Evolutionary conservation across 1,284 basidiomycete genomes (phyloP), one percentile per base, ranked within the genome.

Genomic region (Farysia itapuensis): DNA sequence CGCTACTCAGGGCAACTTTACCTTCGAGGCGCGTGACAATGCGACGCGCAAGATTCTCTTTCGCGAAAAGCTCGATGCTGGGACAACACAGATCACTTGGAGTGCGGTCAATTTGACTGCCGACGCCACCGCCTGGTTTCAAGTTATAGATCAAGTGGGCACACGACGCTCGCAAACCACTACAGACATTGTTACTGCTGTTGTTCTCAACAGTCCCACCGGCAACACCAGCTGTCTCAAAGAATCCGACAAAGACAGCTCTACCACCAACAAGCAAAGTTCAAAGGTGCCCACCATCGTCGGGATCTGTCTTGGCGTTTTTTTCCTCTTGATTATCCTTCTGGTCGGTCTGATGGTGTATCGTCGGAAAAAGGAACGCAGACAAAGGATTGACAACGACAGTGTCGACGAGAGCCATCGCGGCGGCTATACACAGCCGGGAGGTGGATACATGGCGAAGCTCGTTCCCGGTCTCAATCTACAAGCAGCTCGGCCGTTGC

Each of bases 391-490:
- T 6, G 47, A 61, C 2, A 21, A 45, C 20, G 46, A 54, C 18
- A 40, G 39, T 25, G 22, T 50, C 16, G 47, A 50, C 21, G 28
- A 42, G 19, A 43, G 19, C n/a, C 51, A 60, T 14, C 21, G 22
- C 7, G 42, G 36, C 23, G 20, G 31, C 4, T 16, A 12, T 1
- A 28, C 20, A 2, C 26, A 24, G 3, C 46, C 57, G 0, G 58
- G 58, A 2, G 47, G 47, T 4, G 37, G 35, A 15, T 61, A 61
- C 33, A 61, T 61, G 58, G 37, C 47, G 3, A 39, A 35, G 2
- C 33, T 61, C 12, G 58, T 61, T 5, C 58, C 58, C 16, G 58
- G 58, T 5, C 24, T 61, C 23, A 44, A 51, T 13, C 12, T 56
- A 30, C 30, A 50, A 15, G 50, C 45, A 5, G 46, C 57, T 2